Evolutionary conservation across 2,329 filamentous ascomycete species (phyloP).

Genomic region (Cladophialophora bantiana): DNA sequence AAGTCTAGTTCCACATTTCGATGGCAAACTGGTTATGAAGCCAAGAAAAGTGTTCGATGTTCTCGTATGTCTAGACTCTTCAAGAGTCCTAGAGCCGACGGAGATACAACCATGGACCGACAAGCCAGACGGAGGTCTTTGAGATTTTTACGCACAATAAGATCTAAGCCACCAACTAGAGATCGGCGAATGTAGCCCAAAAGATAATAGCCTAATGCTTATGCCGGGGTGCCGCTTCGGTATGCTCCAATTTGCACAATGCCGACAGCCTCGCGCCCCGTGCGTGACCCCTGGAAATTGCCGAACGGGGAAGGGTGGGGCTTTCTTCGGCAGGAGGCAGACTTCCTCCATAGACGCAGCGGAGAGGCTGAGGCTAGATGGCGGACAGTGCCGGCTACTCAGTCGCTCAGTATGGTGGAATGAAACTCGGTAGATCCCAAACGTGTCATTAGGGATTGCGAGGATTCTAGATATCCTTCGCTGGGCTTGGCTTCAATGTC

Average conservation of each 20-base stretch:
- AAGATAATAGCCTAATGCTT: no score
- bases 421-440: background rate
- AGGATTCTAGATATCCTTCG: background rate
- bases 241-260: background rate
- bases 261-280: background rate
- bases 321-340: background rate
- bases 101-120: background rate
- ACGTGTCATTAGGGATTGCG: background rate
- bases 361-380: background rate
- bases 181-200: no score
- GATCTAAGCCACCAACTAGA: background rate
- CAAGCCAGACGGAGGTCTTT: background rate
- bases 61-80: background rate
- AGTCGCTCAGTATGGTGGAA: background rate
- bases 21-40: background rate
- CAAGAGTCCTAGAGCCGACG: background rate
- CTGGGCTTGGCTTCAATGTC: background rate
- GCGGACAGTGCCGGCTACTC: background rate
- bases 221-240: background rate
- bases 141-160: background rate
- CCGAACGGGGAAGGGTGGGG: background rate
- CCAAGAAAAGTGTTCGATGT: background rate
- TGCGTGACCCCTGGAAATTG: background rate
- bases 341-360: background rate
- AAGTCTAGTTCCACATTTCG: background rate